Evolutionary conservation across 176 grass and related monocot species (phyloP).

Genomic region (Oryza australiensis): DNA sequence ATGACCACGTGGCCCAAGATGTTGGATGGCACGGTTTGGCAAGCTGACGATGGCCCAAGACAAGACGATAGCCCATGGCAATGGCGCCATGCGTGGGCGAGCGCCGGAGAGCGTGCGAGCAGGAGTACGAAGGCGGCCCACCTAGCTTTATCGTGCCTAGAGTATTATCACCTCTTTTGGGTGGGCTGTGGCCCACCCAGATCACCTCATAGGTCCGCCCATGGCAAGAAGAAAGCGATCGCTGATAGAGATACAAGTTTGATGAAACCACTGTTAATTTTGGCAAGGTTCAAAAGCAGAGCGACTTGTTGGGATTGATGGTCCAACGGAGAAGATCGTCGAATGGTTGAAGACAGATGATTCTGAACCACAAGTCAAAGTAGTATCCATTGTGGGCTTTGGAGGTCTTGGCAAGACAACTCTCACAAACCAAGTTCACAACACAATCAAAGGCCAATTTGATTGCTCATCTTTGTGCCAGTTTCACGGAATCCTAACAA

Average conservation of each 20-base stretch:
- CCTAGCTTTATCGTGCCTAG: no score
- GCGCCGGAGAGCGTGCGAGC: no score
- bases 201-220: no score
- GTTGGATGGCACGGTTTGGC: no score
- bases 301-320: neutral
- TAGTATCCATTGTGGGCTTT: slow-evolving; percentile 7
- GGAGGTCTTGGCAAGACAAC: slow-evolving; percentile 17
- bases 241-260: neutral
- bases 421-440: slow-evolving; percentile 2
- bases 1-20: no score
- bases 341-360: neutral
- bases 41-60: no score
- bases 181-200: no score
- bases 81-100: no score
- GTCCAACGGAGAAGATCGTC: neutral
- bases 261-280: no score
- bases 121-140: no score
- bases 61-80: no score
- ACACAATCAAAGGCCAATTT: neutral
- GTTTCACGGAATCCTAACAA: neutral
- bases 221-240: slow-evolving; percentile 4
- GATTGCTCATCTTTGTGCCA: neutral
- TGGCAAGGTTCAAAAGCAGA: neutral
- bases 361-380: neutral
- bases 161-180: no score